A percentile compares a stretch with the other conserved stretches of the same genome.
These are phyloP conservation scores for Sordariomycetes sp. DNA, from an alignment of 2,329 filamentous ascomycete genomes.

Conservation along the genomic window DNA sequence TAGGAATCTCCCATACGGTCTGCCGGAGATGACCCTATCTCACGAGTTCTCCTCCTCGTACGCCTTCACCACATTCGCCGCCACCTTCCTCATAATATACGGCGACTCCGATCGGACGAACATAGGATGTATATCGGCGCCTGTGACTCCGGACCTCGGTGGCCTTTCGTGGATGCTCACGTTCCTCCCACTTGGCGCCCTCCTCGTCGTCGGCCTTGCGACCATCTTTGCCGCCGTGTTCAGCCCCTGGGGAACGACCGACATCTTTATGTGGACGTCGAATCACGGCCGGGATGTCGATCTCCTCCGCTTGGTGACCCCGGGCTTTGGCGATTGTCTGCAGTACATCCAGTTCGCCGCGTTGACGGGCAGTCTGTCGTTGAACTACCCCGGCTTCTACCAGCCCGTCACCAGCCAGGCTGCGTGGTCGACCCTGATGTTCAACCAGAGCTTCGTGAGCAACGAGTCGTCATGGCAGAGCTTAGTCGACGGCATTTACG, in stretches of 20 bases:
- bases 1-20: constrained; percentile 23
- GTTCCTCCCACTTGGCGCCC: constrained; percentile 65
- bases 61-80: constrained; percentile 68
- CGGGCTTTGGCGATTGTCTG: constrained; percentile 90
- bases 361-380: constrained; percentile 71
- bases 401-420: constrained; percentile 81
- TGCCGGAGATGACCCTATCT: constrained; percentile 62
- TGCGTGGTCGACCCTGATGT: constrained; percentile 82
- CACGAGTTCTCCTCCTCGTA: constrained; percentile 73
- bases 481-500: constrained; percentile 76
- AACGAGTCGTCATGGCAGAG: constrained; percentile 50
- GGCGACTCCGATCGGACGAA: constrained; percentile 50
- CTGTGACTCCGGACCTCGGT: constrained; percentile 74
- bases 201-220: constrained; percentile 68
- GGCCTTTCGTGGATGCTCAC: constrained; percentile 52
- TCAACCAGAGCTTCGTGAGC: constrained; percentile 80
- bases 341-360: constrained; percentile 94
- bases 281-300: constrained; percentile 95
- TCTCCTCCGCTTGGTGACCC: constrained; percentile 79
- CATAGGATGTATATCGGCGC: constrained; percentile 71
- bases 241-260: constrained; percentile 85
- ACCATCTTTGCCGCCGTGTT: constrained; percentile 76
- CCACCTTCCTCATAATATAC: constrained; percentile 61
- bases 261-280: constrained; percentile 92
- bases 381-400: constrained; percentile 89